A percentile compares a stretch with the other conserved stretches of the same genome.
phyloP scores from a whole-genome alignment of 202 grass and related monocot species.

The Cymbopogon flexuosus region DNA sequence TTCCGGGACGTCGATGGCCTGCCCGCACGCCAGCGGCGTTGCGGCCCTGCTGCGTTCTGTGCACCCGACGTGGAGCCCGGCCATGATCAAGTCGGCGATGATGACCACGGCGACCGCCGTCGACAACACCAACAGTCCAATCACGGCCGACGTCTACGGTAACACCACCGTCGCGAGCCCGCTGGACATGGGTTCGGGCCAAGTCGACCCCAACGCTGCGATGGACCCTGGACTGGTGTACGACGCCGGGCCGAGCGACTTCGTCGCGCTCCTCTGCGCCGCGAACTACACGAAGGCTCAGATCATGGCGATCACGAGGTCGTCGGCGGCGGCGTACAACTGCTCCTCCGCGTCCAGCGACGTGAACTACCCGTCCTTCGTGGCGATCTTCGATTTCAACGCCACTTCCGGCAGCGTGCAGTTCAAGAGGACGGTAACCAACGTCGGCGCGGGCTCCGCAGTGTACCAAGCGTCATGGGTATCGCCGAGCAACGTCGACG shows the following conservation, averaged over 20 bases:
- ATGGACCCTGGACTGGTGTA: slow-evolving; percentile 71
- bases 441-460: slow-evolving; percentile 36
- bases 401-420: slow-evolving; percentile 8
- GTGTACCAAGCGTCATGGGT: slow-evolving; percentile 38
- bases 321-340: slow-evolving; percentile 37
- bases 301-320: slow-evolving; percentile 55
- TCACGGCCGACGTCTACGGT: slow-evolving; percentile 29
- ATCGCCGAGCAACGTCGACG: slow-evolving; percentile 35
- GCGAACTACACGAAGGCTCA: slow-evolving; percentile 61
- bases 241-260: slow-evolving; percentile 49
- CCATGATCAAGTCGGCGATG: slow-evolving; percentile 73
- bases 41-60: slow-evolving; percentile 51
- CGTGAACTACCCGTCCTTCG: slow-evolving; percentile 79
- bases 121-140: slow-evolving; percentile 48
- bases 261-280: slow-evolving; percentile 53
- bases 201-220: slow-evolving; percentile 62
- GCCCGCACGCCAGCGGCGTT: slow-evolving; percentile 64
- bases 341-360: slow-evolving; percentile 52
- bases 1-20: slow-evolving; percentile 78
- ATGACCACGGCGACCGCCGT: slow-evolving; percentile 59
- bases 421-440: slow-evolving; percentile 61
- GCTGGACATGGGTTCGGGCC: slow-evolving; percentile 59
- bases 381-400: slow-evolving; percentile 40
- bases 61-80: slow-evolving; percentile 58
- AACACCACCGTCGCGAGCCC: slow-evolving; percentile 32